phyloP scores from a whole-genome alignment of 1,139 yeast species.

The Pichia sp. region DNA sequence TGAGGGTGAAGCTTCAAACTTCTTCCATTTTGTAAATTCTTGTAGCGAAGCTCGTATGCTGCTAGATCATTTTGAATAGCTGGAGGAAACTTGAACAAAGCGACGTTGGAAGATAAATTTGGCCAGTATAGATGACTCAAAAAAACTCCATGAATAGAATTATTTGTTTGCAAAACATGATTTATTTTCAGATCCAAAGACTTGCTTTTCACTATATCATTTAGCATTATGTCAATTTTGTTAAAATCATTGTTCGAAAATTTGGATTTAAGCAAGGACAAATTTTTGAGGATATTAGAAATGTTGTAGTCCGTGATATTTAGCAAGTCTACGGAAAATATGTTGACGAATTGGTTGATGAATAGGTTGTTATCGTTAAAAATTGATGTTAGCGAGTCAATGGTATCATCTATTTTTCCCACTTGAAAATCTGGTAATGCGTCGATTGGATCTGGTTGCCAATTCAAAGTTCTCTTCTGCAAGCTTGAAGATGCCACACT shows the following conservation, averaged over 20 bases:
- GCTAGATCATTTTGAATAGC: slow-evolving; percentile 38
- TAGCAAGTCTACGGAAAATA: slow-evolving; percentile 62
- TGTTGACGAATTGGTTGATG: slow-evolving; percentile 61
- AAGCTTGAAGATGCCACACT: neutral
- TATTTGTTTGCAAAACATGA: neutral
- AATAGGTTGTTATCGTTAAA: slow-evolving; percentile 77
- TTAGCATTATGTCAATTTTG: slow-evolving; percentile 78
- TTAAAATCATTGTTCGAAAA: slow-evolving; percentile 52
- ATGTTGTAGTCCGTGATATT: slow-evolving; percentile 45
- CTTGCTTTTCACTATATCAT: slow-evolving; percentile 61
- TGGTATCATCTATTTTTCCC: slow-evolving; percentile 59
- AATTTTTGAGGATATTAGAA: slow-evolving; percentile 34
- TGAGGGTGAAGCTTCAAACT: slow-evolving; percentile 54
- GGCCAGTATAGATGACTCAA: slow-evolving; percentile 50
- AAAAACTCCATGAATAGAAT: slow-evolving; percentile 35
- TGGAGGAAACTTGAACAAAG: slow-evolving; percentile 43
- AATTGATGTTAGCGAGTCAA: slow-evolving; percentile 68
- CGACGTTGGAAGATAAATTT: slow-evolving; percentile 34
- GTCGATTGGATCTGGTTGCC: slow-evolving; percentile 93
- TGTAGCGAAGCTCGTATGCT: slow-evolving; percentile 39
- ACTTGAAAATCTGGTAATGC: slow-evolving; percentile 81
- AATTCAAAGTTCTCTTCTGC: slow-evolving; percentile 38
- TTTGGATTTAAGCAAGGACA: slow-evolving; percentile 54
- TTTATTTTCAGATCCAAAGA: slow-evolving; percentile 33
- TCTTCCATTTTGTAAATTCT: slow-evolving; percentile 51